Evolutionary conservation across 2,329 filamentous ascomycete genomes (phyloP), one percentile per base, ranked within the genome.

Genomic region (Aspergillus fischeri): DNA sequence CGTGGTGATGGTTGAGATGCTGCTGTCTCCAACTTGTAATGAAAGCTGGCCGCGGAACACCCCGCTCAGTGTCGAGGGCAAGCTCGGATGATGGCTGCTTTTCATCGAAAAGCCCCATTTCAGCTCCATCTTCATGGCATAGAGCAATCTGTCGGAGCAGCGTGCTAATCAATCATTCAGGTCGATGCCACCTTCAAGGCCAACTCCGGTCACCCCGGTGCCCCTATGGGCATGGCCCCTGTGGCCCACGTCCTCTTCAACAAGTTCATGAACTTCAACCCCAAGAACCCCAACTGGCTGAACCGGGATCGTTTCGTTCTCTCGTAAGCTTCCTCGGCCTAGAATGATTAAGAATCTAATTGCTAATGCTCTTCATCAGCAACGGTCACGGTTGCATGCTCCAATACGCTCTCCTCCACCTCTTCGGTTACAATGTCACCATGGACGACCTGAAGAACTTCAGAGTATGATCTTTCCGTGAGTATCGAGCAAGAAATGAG

Each of bases 341-440:
- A n/a, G n/a, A 14, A 24, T 1, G 49, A 24, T 1, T 47, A 53
- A 51, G 48, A 53, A 14, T 45, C 56, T 58, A 54, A 62, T 62
- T 41, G 52, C 45, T 60, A 38, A 38, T n/a, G 56, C 48, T 2
- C 28, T 60, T 52, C 28, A 27, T 49, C 70, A 97, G 92, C 61
- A 99, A 99, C 83, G 94, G 94, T 69, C 94, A 99, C 81, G 94
- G 89, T 70, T 99, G 94, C 86, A 96, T 99, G 92, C 91, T 99
- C 60, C 94, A 97, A 78, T 99, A 99, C 87, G 90, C 93, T 72
- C 86, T 99, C 68, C 89, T 99, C 71, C 94, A 99, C 83, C 84
- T 99, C 56, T 96, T 92, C 79, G 94, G 94, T 77, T 99, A 96
- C 77, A 85, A 80, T 63, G 70, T 99, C 68, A 85, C 85, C 72